Percentiles rank a stretch among this genome's conserved stretches.
Evolutionary conservation across 495 filamentous ascomycete genomes (phyloP).

Genomic region (Aspergillus steynii): DNA sequence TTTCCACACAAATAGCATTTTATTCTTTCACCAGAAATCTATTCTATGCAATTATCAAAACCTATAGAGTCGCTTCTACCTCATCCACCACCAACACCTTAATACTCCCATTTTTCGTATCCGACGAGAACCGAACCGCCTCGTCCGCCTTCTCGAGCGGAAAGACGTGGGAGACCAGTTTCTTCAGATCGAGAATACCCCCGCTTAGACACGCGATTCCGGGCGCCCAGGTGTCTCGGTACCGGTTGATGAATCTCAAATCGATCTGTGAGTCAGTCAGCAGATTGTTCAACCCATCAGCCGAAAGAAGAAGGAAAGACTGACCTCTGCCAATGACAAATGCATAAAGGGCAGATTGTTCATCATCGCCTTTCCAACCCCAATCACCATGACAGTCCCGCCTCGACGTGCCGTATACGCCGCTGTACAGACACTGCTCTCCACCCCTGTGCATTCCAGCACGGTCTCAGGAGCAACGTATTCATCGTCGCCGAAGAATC

Average conservation of each 20-base stretch:
- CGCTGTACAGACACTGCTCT: conserved; percentile 59
- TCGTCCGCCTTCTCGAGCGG: conserved; percentile 56
- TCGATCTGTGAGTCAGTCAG: conserved; percentile 45
- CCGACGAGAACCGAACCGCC: conserved; percentile 52
- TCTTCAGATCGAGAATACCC: conserved; percentile 57
- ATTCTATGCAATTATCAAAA: no score
- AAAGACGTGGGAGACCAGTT: conserved; percentile 69
- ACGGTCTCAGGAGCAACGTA: conserved; percentile 57
- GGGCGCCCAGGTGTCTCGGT: conserved; percentile 61
- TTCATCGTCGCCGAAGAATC: conserved; percentile 47
- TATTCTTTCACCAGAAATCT: no score
- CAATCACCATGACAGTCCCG: conserved; percentile 62
- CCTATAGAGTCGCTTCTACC: conserved; percentile 31
- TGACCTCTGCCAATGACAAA: conserved; percentile 55
- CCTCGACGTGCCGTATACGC: conserved; percentile 57
- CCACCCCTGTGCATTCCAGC: conserved; percentile 64
- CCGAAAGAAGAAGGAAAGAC: not conserved
- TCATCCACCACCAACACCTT: conserved; percentile 63
- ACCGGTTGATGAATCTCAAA: conserved; percentile 65
- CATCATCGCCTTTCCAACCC: conserved; percentile 60
- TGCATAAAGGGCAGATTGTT: conserved; percentile 70
- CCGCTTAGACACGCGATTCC: conserved; percentile 48
- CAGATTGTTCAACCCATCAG: not conserved
- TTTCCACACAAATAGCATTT: no score
- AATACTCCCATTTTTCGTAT: conserved; percentile 52